phyloP scores from a whole-genome alignment of 2,329 filamentous ascomycete genomes.

The Neofusicoccum kwambonambiense region DNA sequence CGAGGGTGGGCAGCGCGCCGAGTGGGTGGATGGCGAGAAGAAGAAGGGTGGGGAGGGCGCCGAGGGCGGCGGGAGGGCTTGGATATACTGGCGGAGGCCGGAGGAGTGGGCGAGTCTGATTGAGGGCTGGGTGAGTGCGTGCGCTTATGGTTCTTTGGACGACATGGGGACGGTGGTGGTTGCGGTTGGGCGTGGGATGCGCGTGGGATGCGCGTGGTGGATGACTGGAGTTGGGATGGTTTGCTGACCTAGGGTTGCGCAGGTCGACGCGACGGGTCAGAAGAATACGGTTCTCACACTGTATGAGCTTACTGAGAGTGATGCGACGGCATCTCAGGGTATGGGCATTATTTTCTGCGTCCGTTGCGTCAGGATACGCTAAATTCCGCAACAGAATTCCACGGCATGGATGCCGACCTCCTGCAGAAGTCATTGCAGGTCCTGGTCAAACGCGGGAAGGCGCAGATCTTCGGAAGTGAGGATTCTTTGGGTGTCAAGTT shows the following conservation, averaged over 20 bases:
- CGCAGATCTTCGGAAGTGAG: slow-evolving; percentile 88
- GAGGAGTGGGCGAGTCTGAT: slow-evolving; percentile 87
- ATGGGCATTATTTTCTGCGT: slow-evolving; percentile 26
- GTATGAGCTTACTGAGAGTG: slow-evolving; percentile 88
- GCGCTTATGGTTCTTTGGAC: not conserved
- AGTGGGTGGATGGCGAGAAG: slow-evolving; percentile 55
- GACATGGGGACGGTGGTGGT: no score
- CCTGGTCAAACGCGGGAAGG: slow-evolving; percentile 85
- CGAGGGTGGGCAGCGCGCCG: slow-evolving; percentile 57
- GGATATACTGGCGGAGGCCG: slow-evolving; percentile 80
- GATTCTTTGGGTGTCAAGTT: slow-evolving; percentile 94
- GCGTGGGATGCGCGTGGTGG: no score
- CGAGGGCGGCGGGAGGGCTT: slow-evolving; percentile 48
- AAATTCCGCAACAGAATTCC: slow-evolving; percentile 58
- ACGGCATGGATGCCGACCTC: slow-evolving; percentile 82
- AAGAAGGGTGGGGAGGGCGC: slow-evolving; percentile 15
- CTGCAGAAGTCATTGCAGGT: slow-evolving; percentile 76
- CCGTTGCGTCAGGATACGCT: not conserved
- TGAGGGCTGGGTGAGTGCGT: slow-evolving; percentile 60
- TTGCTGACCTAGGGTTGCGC: not conserved
- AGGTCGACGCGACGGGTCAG: slow-evolving; percentile 78
- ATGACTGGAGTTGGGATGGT: not conserved
- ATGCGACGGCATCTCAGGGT: slow-evolving; percentile 68
- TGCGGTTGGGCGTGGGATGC: no score
- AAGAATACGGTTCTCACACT: slow-evolving; percentile 86